Evolutionary conservation across 78 protist genomes (phyloP).

Genomic region (Salpingoeca rosetta): DNA sequence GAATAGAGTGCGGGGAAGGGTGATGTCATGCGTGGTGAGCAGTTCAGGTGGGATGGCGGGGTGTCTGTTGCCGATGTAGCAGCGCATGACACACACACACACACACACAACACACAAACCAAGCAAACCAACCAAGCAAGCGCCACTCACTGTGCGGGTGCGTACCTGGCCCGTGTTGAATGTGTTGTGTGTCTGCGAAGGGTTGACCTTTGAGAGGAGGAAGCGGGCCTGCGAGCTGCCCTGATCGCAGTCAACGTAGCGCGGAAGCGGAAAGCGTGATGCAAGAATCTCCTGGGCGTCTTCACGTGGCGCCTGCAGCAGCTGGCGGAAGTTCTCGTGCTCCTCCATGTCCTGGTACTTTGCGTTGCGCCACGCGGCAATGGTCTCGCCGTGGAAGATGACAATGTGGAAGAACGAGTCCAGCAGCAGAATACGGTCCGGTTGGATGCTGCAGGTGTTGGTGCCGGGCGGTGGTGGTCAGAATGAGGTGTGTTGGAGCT

Average conservation of each 20-base stretch:
- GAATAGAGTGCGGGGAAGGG: background rate
- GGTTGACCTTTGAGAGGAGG: conserved; percentile 77
- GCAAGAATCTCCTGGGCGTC: conserved; percentile 54
- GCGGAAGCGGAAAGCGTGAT: conserved; percentile 65
- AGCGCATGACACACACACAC: no score
- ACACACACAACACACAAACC: no score
- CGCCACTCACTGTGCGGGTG: no score
- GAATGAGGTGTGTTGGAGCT: background rate
- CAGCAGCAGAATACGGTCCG: conserved; percentile 80
- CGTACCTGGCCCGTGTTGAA: no score
- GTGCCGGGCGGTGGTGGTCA: conserved; percentile 1
- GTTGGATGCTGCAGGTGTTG: conserved; percentile 9
- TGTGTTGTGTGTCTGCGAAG: conserved; percentile 68
- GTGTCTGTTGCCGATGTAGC: conserved; percentile 8
- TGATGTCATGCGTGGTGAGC: background rate
- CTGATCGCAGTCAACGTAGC: conserved; percentile 75
- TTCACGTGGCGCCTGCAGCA: conserved; percentile 65
- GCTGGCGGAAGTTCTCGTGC: conserved; percentile 51
- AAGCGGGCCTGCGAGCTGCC: conserved; percentile 76
- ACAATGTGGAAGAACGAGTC: conserved; percentile 94
- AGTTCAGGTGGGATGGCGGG: background rate
- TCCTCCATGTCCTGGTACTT: conserved; percentile 64
- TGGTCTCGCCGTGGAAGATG: conserved; percentile 85
- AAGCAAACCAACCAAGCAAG: no score
- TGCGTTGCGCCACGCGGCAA: conserved; percentile 81